These are phyloP conservation scores for Linnemannia elongata DNA, from an alignment of 192 early-diverging fungal genomes.

Conservation along the genomic window DNA sequence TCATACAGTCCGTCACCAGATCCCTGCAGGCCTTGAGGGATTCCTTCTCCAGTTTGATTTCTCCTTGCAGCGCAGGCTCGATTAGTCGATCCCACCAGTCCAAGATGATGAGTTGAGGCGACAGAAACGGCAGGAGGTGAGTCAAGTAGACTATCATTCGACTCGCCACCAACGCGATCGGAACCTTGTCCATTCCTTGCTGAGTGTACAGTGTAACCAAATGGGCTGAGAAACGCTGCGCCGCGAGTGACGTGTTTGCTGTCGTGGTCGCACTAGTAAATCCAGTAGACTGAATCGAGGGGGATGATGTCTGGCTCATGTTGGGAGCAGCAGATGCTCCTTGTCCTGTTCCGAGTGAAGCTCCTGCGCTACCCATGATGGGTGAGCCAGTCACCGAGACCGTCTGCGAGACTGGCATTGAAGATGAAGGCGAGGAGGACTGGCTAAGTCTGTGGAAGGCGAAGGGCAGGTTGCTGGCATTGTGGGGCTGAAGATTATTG, in stretches of 20 bases:
- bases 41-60: conserved; percentile 50
- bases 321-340: not conserved
- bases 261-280: not conserved
- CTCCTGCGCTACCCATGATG: conserved; percentile 7
- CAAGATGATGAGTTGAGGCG: conserved; percentile 45
- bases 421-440: conserved; percentile 11
- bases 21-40: conserved; percentile 49
- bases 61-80: conserved; percentile 46
- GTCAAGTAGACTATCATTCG: conserved; percentile 48
- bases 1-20: conserved; percentile 50
- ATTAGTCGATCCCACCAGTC: conserved; percentile 59
- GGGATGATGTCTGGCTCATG: conserved; percentile 8
- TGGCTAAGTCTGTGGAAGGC: conserved; percentile 43
- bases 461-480: conserved; percentile 35
- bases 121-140: conserved; percentile 53
- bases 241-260: conserved; percentile 14
- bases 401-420: conserved; percentile 27
- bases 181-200: conserved; percentile 13
- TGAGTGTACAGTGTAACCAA: conserved; percentile 35
- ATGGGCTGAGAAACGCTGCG: conserved; percentile 48
- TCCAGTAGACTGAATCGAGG: conserved; percentile 6
- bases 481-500: conserved; percentile 14
- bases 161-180: conserved; percentile 38
- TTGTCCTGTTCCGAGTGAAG: not conserved
- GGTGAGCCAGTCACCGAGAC: conserved; percentile 28